Evolutionary conservation across 1,284 basidiomycete species (phyloP), one percentile per base, ranked within the genome.

Genomic region (Cryptococcus depauperatus): DNA sequence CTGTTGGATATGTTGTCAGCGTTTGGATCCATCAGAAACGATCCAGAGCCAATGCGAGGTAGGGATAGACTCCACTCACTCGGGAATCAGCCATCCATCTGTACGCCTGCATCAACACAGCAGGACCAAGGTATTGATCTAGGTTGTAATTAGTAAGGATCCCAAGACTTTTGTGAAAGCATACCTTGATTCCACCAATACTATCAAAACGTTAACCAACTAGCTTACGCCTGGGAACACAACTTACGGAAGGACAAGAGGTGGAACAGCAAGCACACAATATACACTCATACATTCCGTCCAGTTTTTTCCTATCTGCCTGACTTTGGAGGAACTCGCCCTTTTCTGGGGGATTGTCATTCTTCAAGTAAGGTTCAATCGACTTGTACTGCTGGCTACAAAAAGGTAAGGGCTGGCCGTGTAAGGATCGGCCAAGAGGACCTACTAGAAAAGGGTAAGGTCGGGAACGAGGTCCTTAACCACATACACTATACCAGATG

Each of bases 381-480:
- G 90, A 92, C 75, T 97, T 97, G 85, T 98, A 97, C 73, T 98
- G 93, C 75, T 98, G 96, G 82, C 93, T 95, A 78, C 10, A 91
- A 82, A 10, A 85, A 2, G 26, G 88, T 55, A 91, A 76, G 73
- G 85, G 82, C 7, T 19, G 16, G 13, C 21, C 27, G 21, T 10
- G 38, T 35, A 23, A 16, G 22, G 11, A 4, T 13, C 16, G 7
- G 25, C 22, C 9, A 23, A 42, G 5, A 27, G 13, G 3, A 58
- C 64, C 52, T 45, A 60, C 60, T 73, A 73, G 62, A 73, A 73
- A 42, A 68, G 64, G 47, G 74, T 75, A 57, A 76, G 68, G 59
- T 79, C 77, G 38, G 77, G 89, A 2, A 98, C 89, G 60, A 98
- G 83, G 75, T 98, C 93, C 78, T 97, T 98, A 73, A 98, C 92